Evolutionary conservation across 2,329 filamentous ascomycete species (phyloP).

Genomic region (Colletotrichum noveboracense): DNA sequence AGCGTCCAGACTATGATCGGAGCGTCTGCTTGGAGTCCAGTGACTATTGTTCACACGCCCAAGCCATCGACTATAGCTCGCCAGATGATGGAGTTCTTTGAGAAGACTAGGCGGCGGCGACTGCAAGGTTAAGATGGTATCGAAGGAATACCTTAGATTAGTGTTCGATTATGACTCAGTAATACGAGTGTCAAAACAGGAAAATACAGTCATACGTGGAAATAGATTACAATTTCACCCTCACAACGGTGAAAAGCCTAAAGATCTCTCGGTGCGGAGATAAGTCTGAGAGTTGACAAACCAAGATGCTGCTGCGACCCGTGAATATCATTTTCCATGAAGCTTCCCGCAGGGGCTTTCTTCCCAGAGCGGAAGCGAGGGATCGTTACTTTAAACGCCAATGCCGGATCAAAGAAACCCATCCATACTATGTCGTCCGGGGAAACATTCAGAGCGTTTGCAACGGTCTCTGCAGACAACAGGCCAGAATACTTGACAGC

Average conservation of each 20-base stretch:
- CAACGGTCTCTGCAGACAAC: constrained; percentile 38
- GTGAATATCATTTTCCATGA: constrained; percentile 10
- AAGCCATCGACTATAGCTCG: background rate
- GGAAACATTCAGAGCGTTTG: constrained; percentile 30
- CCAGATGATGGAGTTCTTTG: background rate
- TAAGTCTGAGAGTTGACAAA: background rate
- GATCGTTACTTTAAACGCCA: constrained; percentile 54
- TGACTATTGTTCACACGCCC: background rate
- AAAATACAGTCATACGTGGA: too few species aligned
- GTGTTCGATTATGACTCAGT: too few species aligned
- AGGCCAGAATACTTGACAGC: constrained; percentile 39
- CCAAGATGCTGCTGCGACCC: constrained; percentile 14
- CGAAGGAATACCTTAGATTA: too few species aligned
- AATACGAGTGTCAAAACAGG: too few species aligned
- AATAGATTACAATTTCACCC: too few species aligned
- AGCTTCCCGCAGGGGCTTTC: background rate
- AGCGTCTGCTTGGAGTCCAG: background rate
- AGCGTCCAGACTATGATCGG: background rate
- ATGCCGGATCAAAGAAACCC: constrained; percentile 49
- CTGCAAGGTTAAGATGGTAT: too few species aligned
- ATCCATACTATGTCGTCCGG: constrained; percentile 37
- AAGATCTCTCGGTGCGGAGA: too few species aligned
- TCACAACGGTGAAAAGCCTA: too few species aligned
- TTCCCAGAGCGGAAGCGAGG: background rate
- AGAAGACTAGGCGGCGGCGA: background rate